Evolutionary conservation across 2,329 filamentous ascomycete species (phyloP).

Genomic region (Cylindrodendrum hubeiense): DNA sequence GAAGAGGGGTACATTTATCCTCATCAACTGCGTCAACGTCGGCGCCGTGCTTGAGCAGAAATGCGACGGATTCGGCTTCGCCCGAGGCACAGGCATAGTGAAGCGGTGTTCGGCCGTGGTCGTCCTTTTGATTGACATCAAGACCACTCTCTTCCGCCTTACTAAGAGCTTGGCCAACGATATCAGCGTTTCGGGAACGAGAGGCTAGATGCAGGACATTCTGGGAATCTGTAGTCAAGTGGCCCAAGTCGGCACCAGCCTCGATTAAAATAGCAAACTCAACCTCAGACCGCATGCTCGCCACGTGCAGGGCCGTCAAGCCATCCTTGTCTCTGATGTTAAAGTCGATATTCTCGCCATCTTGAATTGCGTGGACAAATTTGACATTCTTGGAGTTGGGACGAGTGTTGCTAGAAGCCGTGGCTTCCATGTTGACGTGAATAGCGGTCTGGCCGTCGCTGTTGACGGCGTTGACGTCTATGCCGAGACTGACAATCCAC

Average conservation of each 20-base stretch:
- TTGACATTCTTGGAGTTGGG: neutral
- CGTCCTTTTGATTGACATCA: constrained; percentile 31
- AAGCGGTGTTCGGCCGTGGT: constrained; percentile 32
- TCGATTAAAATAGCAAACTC: constrained; percentile 19
- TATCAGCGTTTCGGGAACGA: constrained; percentile 26
- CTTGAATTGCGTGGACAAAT: constrained; percentile 14
- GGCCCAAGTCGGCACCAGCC: constrained; percentile 14
- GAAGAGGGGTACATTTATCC: constrained; percentile 15
- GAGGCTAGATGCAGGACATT: constrained; percentile 36
- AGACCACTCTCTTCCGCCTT: neutral
- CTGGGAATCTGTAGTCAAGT: constrained; percentile 29
- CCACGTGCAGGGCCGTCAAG: constrained; percentile 32
- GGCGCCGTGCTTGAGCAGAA: constrained; percentile 30
- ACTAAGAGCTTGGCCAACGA: constrained; percentile 27
- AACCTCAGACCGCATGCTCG: constrained; percentile 26
- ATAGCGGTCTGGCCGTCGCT: constrained; percentile 28
- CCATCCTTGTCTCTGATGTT: constrained; percentile 28
- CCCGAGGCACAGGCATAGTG: constrained; percentile 38
- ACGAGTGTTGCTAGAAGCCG: too few species aligned
- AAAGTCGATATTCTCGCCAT: constrained; percentile 18
- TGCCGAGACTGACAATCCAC: constrained; percentile 29
- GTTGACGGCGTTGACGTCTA: constrained; percentile 35
- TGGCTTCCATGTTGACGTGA: constrained; percentile 16
- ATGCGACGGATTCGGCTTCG: constrained; percentile 28
- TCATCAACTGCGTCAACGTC: constrained; percentile 4